Conservation (phyloP, 306 rosid genomes). For the Fragaria ananassa region DNA sequence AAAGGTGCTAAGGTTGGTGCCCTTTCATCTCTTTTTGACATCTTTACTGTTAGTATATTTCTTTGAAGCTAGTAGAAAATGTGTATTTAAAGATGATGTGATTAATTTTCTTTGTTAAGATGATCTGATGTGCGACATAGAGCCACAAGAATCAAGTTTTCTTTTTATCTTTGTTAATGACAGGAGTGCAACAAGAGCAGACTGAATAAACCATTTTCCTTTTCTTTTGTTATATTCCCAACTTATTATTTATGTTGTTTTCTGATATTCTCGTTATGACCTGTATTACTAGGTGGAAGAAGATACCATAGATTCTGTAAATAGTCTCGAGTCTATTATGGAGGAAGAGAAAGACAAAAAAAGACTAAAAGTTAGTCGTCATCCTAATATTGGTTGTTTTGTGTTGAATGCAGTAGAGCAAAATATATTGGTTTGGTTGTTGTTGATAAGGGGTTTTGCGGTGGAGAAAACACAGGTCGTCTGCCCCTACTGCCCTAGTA, state of each 20-base stretch:
- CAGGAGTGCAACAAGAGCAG: neutral
- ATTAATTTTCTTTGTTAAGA: neutral
- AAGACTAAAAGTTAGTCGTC: conserved; percentile 46
- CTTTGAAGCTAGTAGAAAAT: conserved; percentile 14
- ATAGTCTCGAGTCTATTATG: conserved; percentile 69
- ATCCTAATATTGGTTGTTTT: conserved; percentile 38
- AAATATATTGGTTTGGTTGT: no score
- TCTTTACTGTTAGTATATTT: conserved; percentile 9
- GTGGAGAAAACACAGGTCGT: no score
- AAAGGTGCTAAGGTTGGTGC: conserved; percentile 52
- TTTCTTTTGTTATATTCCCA: neutral
- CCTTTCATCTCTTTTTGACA: conserved; percentile 16
- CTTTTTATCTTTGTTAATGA: neutral
- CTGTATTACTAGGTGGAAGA: conserved; percentile 43
- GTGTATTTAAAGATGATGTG: neutral
- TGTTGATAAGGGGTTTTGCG: no score
- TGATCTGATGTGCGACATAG: conserved; percentile 2
- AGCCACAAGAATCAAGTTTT: neutral
- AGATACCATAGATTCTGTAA: conserved; percentile 45
- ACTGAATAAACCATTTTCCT: neutral
- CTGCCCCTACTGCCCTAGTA: no score
- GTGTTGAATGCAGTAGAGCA: no score
- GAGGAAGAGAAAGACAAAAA: conserved; percentile 74
- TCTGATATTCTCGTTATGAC: conserved; percentile 13
- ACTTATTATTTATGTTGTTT: neutral